These are phyloP conservation scores for Skeletonema marinoi DNA, from an alignment of 108 stramenopile genomes.

Conservation along the genomic window DNA sequence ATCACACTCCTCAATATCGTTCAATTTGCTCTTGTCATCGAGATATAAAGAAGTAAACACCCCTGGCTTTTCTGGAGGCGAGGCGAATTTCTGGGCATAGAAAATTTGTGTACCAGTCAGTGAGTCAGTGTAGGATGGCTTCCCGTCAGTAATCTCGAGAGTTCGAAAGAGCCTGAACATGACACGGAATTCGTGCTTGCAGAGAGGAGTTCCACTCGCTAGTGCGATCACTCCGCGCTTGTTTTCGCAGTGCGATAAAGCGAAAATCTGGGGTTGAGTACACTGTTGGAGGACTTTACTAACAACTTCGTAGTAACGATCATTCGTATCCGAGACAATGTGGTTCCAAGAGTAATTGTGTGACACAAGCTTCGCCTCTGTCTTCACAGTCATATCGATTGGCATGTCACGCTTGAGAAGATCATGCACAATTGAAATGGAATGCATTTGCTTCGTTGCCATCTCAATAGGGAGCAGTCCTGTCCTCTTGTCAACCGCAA, in stretches of 20 bases:
- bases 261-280: slow-evolving; percentile 84
- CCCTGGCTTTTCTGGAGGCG: slow-evolving; percentile 62
- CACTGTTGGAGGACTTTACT: slow-evolving; percentile 82
- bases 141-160: slow-evolving; percentile 79
- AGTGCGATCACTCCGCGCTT: slow-evolving; percentile 82
- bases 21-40: slow-evolving; percentile 66
- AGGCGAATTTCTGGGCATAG: slow-evolving; percentile 81
- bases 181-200: slow-evolving; percentile 87
- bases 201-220: slow-evolving; percentile 81
- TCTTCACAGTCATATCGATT: slow-evolving; percentile 82
- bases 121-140: slow-evolving; percentile 79
- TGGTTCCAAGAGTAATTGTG: slow-evolving; percentile 92
- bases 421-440: slow-evolving; percentile 84
- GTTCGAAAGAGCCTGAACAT: slow-evolving; percentile 88
- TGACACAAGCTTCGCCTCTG: slow-evolving; percentile 71
- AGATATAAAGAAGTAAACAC: slow-evolving; percentile 75
- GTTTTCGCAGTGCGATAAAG: slow-evolving; percentile 81
- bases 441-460: slow-evolving; percentile 82
- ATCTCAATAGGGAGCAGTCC: slow-evolving; percentile 86
- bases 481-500: slow-evolving; percentile 79
- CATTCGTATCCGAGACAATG: slow-evolving; percentile 78
- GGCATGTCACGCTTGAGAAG: slow-evolving; percentile 86
- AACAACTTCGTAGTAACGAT: slow-evolving; percentile 85
- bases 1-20: slow-evolving; percentile 81
- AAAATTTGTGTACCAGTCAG: slow-evolving; percentile 86